Conservation (phyloP, 257 asterid species). For the Scutellaria galericulata region DNA sequence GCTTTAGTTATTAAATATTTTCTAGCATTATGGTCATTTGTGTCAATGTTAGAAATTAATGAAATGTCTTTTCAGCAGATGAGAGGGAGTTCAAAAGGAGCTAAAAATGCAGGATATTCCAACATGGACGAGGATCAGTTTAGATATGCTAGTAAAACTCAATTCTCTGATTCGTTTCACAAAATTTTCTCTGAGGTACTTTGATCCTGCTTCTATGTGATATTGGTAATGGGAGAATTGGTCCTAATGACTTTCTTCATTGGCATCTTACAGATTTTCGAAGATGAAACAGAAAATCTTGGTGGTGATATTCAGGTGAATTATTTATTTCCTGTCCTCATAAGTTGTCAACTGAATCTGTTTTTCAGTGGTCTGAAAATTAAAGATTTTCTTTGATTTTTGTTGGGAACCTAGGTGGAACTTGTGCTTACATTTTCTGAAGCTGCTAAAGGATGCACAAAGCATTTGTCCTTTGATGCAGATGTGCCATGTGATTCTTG, state of each 20-base stretch:
- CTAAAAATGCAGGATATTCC: constrained; percentile 46
- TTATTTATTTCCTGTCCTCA: constrained; percentile 24
- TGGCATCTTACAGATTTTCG: constrained; percentile 69
- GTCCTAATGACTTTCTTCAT: constrained; percentile 21
- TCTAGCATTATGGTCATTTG: constrained; percentile 14
- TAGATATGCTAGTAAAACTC: constrained; percentile 52
- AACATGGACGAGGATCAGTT: constrained; percentile 47
- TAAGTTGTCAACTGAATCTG: constrained; percentile 31
- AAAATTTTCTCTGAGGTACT: constrained; percentile 85
- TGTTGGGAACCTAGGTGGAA: constrained; percentile 62
- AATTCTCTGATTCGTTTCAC: constrained; percentile 86
- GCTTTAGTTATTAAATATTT: constrained; percentile 22
- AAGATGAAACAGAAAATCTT: constrained; percentile 56
- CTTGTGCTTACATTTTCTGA: constrained; percentile 82
- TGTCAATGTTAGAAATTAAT: constrained; percentile 21
- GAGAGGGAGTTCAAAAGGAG: constrained; percentile 46
- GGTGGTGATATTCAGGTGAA: constrained; percentile 73
- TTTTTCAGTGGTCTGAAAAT: constrained; percentile 24
- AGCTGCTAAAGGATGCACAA: constrained; percentile 90
- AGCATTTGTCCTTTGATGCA: constrained; percentile 78
- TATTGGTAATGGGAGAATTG: constrained; percentile 12
- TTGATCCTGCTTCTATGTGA: constrained; percentile 27
- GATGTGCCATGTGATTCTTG: constrained; percentile 90
- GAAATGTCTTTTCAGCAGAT: constrained; percentile 49
- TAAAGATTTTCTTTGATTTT: constrained; percentile 19